Evolutionary conservation across 139 green algal genomes (phyloP).

Genomic region (Microglena sp.): DNA sequence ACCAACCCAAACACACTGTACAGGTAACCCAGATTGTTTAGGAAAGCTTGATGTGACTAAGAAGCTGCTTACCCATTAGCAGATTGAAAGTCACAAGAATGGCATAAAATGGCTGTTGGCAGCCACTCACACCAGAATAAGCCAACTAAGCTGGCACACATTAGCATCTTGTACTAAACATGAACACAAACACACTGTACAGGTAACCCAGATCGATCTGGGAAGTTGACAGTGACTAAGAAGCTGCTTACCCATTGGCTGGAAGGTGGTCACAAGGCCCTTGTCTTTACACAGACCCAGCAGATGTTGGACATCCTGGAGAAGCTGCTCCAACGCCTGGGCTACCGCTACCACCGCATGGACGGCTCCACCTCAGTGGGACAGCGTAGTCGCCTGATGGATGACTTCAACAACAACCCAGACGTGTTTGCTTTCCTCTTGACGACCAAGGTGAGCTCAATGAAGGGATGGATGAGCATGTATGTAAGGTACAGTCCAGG

Average conservation of each 20-base stretch:
- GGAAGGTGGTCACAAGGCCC: conserved; percentile 65
- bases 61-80: conserved; percentile 72
- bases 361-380: conserved; percentile 79
- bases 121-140: too few relatives aligned
- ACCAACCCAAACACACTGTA: too few relatives aligned
- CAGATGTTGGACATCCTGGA: conserved; percentile 99
- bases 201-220: conserved; percentile 54
- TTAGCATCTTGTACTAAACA: too few relatives aligned
- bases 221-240: conserved; percentile 74
- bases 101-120: too few relatives aligned
- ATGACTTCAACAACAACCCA: conserved; percentile 76
- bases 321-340: conserved; percentile 28
- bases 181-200: too few relatives aligned
- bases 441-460: conserved; percentile 77
- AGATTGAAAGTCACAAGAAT: conserved; percentile 68
- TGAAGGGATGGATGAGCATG: too few relatives aligned
- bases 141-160: too few relatives aligned
- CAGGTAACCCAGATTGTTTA: conserved; percentile 50
- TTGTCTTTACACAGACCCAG: conserved; percentile 88
- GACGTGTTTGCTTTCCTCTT: conserved; percentile 85
- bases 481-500: too few relatives aligned
- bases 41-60: conserved; percentile 78
- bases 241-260: conserved; percentile 74
- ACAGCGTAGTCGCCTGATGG: conserved; percentile 63
- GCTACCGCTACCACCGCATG: conserved; percentile 84